Percentiles rank a stretch among this genome's conserved stretches.
Evolutionary conservation across 495 filamentous ascomycete genomes (phyloP).

Genomic region (Penicillium parvum): DNA sequence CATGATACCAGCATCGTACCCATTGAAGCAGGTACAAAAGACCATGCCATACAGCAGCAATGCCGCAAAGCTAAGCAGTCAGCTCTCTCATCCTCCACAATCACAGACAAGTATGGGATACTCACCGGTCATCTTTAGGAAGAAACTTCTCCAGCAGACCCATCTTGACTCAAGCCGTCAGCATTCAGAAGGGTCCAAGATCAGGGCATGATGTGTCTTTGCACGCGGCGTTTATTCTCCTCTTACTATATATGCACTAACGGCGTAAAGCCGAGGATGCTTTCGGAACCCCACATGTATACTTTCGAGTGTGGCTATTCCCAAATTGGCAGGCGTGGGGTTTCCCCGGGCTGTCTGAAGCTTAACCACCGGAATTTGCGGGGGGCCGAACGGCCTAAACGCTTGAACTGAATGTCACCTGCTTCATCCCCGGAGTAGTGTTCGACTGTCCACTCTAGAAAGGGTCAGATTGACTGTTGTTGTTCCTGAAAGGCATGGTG

Average conservation of each 20-base stretch:
- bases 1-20: conserved; percentile 39
- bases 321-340: conserved; percentile 1
- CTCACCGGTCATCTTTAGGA: conserved; percentile 28
- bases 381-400: neutral
- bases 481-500: too few species aligned
- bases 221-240: neutral
- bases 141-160: conserved; percentile 27
- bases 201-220: neutral
- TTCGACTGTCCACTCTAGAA: too few species aligned
- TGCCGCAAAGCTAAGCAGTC: conserved; percentile 20
- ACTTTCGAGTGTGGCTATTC: neutral
- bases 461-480: too few species aligned
- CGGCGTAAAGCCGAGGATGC: neutral
- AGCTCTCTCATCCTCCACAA: neutral
- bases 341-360: neutral
- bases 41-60: conserved; percentile 33
- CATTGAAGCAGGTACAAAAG: conserved; percentile 35
- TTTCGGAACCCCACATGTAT: conserved; percentile 14
- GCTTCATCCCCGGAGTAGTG: neutral
- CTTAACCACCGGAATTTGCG: neutral
- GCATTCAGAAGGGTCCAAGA: neutral
- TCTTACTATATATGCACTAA: conserved; percentile 5
- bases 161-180: conserved; percentile 10
- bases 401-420: neutral
- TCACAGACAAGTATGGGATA: neutral